These are phyloP conservation scores for Cladophialophora bantiana DNA, from an alignment of 2,329 filamentous ascomycete species.

Conservation along the genomic window DNA sequence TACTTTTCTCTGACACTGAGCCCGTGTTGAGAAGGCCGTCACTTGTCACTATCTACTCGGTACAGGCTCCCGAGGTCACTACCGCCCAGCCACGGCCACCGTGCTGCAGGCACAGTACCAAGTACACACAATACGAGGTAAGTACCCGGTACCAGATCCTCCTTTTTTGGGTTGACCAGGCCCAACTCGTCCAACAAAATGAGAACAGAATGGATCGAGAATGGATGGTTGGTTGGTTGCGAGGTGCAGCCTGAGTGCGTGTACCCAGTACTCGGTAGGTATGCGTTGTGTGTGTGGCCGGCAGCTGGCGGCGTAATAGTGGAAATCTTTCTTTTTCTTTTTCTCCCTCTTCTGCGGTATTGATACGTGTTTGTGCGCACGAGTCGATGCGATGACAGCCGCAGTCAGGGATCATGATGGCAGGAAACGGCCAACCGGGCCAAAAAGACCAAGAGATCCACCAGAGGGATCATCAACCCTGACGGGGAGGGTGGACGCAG, in stretches of 20 bases:
- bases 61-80: too few relatives aligned
- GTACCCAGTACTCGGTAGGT: constrained; percentile 1
- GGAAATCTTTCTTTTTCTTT: neutral
- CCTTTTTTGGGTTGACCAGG: neutral
- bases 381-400: constrained; percentile 24
- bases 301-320: constrained; percentile 22
- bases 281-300: constrained; percentile 19
- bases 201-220: neutral
- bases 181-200: neutral
- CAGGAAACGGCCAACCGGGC: constrained; percentile 13
- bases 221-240: neutral
- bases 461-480: constrained; percentile 4
- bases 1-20: neutral
- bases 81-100: too few relatives aligned
- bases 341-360: constrained; percentile 8
- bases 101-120: too few relatives aligned
- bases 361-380: constrained; percentile 14
- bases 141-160: neutral
- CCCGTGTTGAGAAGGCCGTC: neutral
- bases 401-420: constrained; percentile 11
- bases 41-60: neutral
- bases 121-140: neutral
- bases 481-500: neutral
- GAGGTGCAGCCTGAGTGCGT: neutral
- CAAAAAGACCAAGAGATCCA: constrained; percentile 15